Evolutionary conservation across 768 basidiomycete species (phyloP), one percentile per base, ranked within the genome.

Genomic region (Boletus rubropictus): DNA sequence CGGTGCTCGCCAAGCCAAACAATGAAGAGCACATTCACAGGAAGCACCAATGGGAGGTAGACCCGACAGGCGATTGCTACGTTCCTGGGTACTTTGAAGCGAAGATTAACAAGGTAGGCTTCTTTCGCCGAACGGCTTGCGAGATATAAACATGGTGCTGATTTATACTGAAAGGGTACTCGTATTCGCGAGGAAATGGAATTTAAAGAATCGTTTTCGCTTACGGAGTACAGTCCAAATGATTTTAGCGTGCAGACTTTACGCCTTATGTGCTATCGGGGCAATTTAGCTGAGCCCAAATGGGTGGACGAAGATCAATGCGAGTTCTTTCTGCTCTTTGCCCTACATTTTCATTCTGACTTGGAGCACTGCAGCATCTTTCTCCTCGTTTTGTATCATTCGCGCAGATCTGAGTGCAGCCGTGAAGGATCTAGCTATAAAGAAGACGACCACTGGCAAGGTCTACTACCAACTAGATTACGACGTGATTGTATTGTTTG

Each of bases 301-400:
- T 56, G 55, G 55, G 25, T 56, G 25, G 55, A 56, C 41, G 40
- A 52, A 38, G 55, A 56, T 29, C 17, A 3, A 48, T 21, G 54
- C 11, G 10, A 40, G 46, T 42, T 41, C n/a, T 29, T 24, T 33
- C 14, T 8, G 2, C 8, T 27, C 11, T 22, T 7, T 6, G 5
- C 5, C 7, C 21, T 6, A 5, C 18, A 24, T 32, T n/a, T 4
- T 3, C 17, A 17, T 28, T 34, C 37, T 49, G 36, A 51, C 21
- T 3, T 9, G 24, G 5, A 32, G 0, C 2, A 18, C 15, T 27
- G 3, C 15, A 56, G 55, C 31, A 5, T 34, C 33, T 21, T 31
- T 31, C 29, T 31, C 12, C 29, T 12, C 12, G 29, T 31, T 31
- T 31, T 31, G 29, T 31, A 14, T 31, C 29, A 31, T 31, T 12